Percentiles rank a stretch among this genome's conserved stretches.
phyloP scores from a whole-genome alignment of 495 filamentous ascomycete species.

The Penicillium malachiteum region DNA sequence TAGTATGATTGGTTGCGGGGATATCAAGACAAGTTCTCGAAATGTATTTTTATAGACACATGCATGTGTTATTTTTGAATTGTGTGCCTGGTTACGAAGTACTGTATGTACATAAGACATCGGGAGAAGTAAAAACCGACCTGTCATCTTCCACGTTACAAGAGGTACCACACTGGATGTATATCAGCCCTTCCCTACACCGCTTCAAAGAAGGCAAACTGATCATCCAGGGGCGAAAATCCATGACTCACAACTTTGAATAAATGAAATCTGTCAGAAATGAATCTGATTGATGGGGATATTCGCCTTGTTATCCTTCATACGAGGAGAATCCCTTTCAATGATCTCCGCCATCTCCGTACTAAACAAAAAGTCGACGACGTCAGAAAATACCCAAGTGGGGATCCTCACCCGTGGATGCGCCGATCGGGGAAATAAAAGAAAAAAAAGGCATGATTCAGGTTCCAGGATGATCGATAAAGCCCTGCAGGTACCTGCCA shows the following conservation, averaged over 20 bases:
- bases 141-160: background rate
- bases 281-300: background rate
- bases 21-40: no score
- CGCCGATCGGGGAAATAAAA: slow-evolving; percentile 7
- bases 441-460: slow-evolving; percentile 12
- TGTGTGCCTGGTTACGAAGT: no score
- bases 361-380: slow-evolving; percentile 15
- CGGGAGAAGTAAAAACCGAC: background rate
- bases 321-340: background rate
- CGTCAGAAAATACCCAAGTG: slow-evolving; percentile 8
- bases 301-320: background rate
- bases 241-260: background rate
- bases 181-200: background rate
- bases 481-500: slow-evolving; percentile 34
- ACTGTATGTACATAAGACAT: no score
- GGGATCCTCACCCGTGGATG: slow-evolving; percentile 4
- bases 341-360: no score
- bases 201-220: slow-evolving; percentile 25
- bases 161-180: background rate
- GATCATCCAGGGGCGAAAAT: slow-evolving; percentile 1
- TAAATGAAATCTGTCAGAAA: background rate
- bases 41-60: no score
- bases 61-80: no score
- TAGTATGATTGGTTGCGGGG: slow-evolving; percentile 8
- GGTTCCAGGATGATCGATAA: slow-evolving; percentile 16